Base-by-base conservation (phyloP, 2,329 filamentous ascomycete genomes). In the Knufia petricola region DNA sequence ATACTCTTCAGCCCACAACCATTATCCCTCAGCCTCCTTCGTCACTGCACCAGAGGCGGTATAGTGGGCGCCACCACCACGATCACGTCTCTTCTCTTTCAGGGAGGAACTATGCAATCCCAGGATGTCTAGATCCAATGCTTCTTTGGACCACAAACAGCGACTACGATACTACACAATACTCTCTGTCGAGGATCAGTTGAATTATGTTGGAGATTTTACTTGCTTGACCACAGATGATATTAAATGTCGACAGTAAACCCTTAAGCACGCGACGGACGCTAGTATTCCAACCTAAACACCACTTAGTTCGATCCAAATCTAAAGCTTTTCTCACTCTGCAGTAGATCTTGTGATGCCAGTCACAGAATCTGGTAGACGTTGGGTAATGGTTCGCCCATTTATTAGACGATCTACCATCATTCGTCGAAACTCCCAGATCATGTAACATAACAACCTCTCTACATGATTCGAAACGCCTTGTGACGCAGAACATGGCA, bases 11-110 rank as follows among this genome's bases (percentile, higher is more conserved):
- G 17, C 4, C 7, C 39, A 24, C 20, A 15, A 9, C 23, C 13
- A 9, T 12, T 15, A 28, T 26, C 23, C 4, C 20, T 12, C 20
- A 15, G 9, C 7, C 39, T n/a, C 23, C 17, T 41, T 12, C 20
- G 20, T 28, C 7, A 23, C 20, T n/a, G 20, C 46, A 24, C 46
- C 37, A 49, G 58, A 56, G 19, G 53, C 51, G 26, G 39, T 51
- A 41, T 55, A 46, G 38, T 51, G 50, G 30, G 13, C 45, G 41
- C 34, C 45, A 34, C 49, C 26, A 15, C 13, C 24, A n/a, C 17
- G 36, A 28, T 53, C 21, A n/a, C 28, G 54, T 38, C 48, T 55
- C 54, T n/a, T 28, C 26, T 28, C 12, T 28, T 28, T 28, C 26
- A 28, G 26, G 12, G 26, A 28, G 26, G 12, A 28, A 28, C 26